Percentiles rank a stretch among this genome's conserved stretches.
Conservation (phyloP, 139 green algal species). For the Diplosphaera chodatii region DNA sequence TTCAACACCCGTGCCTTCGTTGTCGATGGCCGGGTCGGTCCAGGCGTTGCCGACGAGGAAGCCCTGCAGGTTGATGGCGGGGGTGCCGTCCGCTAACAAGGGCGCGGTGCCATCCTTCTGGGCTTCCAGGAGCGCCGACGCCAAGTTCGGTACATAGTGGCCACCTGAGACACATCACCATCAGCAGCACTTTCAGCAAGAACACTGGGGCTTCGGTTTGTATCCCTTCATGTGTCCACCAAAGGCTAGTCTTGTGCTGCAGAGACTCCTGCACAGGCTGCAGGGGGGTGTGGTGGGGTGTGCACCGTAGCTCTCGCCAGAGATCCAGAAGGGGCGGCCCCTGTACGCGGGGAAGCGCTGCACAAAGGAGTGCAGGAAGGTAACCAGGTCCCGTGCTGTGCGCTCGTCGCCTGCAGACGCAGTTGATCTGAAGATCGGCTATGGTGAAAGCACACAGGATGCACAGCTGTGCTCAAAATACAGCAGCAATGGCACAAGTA, state of each 20-base stretch:
- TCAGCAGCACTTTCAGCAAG: no score
- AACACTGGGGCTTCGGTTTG: no score
- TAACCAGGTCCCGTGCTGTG: conserved; percentile 52
- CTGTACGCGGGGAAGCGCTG: conserved; percentile 57
- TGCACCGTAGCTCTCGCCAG: conserved; percentile 21
- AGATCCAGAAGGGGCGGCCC: conserved; percentile 47
- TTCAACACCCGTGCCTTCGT: conserved; percentile 29
- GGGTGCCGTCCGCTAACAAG: conserved; percentile 7
- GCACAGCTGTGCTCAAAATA: no score
- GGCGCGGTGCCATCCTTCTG: neutral
- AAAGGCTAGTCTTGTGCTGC: no score
- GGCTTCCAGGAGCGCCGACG: conserved; percentile 2
- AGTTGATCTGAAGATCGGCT: no score
- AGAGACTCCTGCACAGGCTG: no score
- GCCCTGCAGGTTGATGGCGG: conserved; percentile 58
- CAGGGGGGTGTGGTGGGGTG: no score
- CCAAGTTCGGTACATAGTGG: conserved; percentile 55
- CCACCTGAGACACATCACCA: no score
- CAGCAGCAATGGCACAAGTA: no score
- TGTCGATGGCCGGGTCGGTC: conserved; percentile 73
- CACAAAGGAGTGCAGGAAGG: conserved; percentile 64
- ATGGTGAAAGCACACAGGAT: no score
- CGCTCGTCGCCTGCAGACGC: conserved; percentile 45
- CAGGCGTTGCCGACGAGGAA: conserved; percentile 82
- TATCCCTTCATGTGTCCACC: no score